Conservation (phyloP, 208 protist species). For the Acanthamoeba royreba region DNA sequence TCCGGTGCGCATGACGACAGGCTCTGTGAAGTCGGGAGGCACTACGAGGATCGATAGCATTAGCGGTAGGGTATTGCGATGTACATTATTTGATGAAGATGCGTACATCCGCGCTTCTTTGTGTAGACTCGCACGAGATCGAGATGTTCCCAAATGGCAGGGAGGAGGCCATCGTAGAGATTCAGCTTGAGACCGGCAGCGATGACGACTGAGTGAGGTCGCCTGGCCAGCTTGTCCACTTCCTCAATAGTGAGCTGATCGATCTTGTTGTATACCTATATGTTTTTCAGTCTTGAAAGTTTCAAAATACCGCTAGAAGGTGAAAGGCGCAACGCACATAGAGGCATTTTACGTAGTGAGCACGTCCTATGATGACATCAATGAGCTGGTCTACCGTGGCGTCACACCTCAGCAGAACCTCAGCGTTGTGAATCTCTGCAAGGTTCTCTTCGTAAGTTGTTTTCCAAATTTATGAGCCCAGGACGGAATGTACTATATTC, state of each 20-base stretch:
- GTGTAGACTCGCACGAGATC: conserved; percentile 96
- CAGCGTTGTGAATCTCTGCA: conserved; percentile 83
- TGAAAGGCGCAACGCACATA: conserved; percentile 53
- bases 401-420: conserved; percentile 94
- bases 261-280: conserved; percentile 96
- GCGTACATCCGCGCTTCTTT: conserved; percentile 87
- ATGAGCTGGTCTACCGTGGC: conserved; percentile 97
- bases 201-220: conserved; percentile 83
- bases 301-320: too few relatives aligned
- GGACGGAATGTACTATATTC: conserved; percentile 69
- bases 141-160: conserved; percentile 95
- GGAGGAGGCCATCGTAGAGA: conserved; percentile 88
- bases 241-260: conserved; percentile 96
- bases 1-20: conserved; percentile 90
- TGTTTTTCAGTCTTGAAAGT: too few relatives aligned
- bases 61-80: neutral
- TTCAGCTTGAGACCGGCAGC: conserved; percentile 56
- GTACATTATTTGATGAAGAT: too few relatives aligned
- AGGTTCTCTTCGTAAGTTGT: neutral
- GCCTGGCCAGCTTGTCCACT: conserved; percentile 89
- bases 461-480: neutral
- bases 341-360: conserved; percentile 81
- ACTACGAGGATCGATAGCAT: neutral
- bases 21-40: conserved; percentile 93
- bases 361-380: conserved; percentile 96